Evolutionary conservation across 2,329 filamentous ascomycete genomes (phyloP), one percentile per base, ranked within the genome.

Genomic region (Xylariaceae sp.): DNA sequence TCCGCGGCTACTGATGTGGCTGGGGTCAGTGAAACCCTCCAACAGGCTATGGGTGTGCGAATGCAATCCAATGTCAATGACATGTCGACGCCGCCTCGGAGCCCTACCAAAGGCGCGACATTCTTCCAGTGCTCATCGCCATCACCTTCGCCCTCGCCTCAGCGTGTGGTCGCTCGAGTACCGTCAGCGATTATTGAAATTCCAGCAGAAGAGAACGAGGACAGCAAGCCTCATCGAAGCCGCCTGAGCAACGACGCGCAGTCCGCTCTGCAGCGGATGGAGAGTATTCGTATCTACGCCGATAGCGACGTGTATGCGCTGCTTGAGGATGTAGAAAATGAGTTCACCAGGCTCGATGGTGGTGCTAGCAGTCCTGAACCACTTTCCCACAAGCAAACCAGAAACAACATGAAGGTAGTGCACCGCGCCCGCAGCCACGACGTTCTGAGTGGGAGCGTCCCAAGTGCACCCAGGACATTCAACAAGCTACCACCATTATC

Each of bases 201-300:
- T n/a, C n/a, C n/a, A n/a, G n/a, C n/a, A n/a, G 70, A 78, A 21
- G 79, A 79, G 56, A 73, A 77, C 50, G 75, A 77, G 33, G 73
- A 72, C 6, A 62, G 67, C 33, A 47, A 46, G 11, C 39, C 41
- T 7, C 15, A 53, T 59, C 47, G 65, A 52, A 40, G 56, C 60
- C 40, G 62, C 45, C 33, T 63, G 26, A 63, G 59, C 26, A 53
- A 61, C 1, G 64, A 62, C n/a, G 59, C 60, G 11, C 64, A 72
- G 32, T 64, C 66, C 24, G 55, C 64, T 4, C 55, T 69, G 6
- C 56, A 65, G 49, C 62, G 68, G 10, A 68, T 84, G 30, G 83
- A 88, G 68, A 88, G 84, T 66, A 88, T 88, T 55, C 81, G 82
- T 18, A 79, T 89, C 60, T 89, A 88, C 59, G 85, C 84, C 18